These are phyloP conservation scores for Phytopythium sindhum DNA, from an alignment of 352 stramenopile species.

Conservation along the genomic window DNA sequence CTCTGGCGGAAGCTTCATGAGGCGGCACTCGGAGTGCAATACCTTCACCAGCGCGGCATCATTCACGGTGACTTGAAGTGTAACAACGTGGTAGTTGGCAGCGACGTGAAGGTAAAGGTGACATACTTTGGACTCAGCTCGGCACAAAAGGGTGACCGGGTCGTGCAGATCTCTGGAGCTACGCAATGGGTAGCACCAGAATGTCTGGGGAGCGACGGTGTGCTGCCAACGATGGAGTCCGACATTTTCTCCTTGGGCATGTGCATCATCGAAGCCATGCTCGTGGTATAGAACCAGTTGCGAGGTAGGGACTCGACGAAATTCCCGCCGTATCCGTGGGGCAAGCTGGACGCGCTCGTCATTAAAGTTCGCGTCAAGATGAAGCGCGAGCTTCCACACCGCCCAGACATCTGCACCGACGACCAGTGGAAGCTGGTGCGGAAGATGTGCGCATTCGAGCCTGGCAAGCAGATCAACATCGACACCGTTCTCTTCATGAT, in stretches of 20 bases:
- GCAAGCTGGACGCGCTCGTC: too few relatives aligned
- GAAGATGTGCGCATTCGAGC: background rate
- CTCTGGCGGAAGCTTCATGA: constrained; percentile 32
- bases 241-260: background rate
- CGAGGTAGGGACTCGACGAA: too few relatives aligned
- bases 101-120: background rate
- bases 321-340: too few relatives aligned
- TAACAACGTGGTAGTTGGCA: background rate
- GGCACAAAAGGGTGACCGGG: too few relatives aligned
- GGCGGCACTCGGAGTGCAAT: constrained; percentile 45
- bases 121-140: background rate
- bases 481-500: background rate
- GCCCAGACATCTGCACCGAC: background rate
- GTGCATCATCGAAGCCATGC: background rate
- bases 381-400: background rate
- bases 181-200: background rate
- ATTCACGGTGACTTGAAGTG: background rate
- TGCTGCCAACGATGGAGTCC: background rate
- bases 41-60: constrained; percentile 38
- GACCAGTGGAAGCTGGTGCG: background rate
- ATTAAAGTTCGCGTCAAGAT: background rate
- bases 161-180: background rate
- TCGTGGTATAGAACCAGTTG: background rate
- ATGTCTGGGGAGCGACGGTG: background rate
- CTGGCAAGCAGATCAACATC: background rate